phyloP scores from a whole-genome alignment of 371 early-diverging fungal genomes.

The Lichtheimia ornata region DNA sequence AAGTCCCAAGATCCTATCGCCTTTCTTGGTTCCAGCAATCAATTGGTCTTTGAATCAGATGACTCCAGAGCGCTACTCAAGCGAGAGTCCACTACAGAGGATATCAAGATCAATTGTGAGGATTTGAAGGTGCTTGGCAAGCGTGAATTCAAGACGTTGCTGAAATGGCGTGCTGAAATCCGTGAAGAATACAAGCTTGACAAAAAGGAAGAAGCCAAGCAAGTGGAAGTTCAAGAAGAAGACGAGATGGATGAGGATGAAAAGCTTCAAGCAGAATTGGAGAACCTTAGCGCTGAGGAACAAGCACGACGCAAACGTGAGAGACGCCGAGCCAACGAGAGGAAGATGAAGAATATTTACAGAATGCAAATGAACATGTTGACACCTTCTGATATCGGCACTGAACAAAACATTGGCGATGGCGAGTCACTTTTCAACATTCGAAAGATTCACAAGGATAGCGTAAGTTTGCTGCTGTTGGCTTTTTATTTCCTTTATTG shows the following conservation, averaged over 20 bases:
- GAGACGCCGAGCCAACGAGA: constrained; percentile 70
- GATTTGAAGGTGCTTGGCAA: constrained; percentile 95
- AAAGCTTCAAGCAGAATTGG: constrained; percentile 60
- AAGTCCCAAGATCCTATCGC: constrained; percentile 74
- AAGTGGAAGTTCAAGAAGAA: constrained; percentile 44
- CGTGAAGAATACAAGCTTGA: constrained; percentile 60
- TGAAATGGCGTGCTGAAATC: constrained; percentile 85
- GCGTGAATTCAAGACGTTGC: constrained; percentile 85
- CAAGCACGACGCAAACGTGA: constrained; percentile 58
- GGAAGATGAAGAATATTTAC: constrained; percentile 80
- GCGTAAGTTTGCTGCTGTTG: constrained; percentile 20
- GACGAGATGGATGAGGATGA: constrained; percentile 62
- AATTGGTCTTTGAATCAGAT: constrained; percentile 72
- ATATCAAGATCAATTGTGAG: constrained; percentile 74
- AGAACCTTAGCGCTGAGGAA: constrained; percentile 60
- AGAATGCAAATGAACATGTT: constrained; percentile 93
- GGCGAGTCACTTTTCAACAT: constrained; percentile 63
- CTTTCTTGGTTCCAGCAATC: constrained; percentile 75
- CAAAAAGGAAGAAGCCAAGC: constrained; percentile 55
- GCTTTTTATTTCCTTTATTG: no score
- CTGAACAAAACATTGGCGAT: constrained; percentile 72
- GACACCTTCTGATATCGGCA: constrained; percentile 84
- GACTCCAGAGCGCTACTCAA: constrained; percentile 62
- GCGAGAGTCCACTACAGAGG: constrained; percentile 75
- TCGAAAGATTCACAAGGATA: constrained; percentile 57